Base-by-base conservation (phyloP, 2,329 filamentous ascomycete species). In the Dendrostoma leiphaemia region DNA sequence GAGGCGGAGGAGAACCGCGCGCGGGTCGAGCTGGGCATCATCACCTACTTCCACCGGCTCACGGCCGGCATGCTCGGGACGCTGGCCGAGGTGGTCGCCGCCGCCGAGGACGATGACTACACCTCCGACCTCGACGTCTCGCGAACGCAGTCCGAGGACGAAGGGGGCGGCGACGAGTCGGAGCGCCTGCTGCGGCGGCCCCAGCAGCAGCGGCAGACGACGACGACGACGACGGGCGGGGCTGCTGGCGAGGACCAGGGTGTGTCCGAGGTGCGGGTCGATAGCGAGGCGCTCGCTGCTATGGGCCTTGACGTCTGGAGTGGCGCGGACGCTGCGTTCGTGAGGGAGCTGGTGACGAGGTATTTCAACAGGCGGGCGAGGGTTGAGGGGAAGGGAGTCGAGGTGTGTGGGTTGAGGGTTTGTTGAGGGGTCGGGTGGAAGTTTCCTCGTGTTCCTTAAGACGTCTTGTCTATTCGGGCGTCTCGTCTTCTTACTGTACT, bases 251-350 rank as follows among this genome's bases (percentile, higher is more conserved):
- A n/a, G n/a, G n/a, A n/a, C n/a, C n/a, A n/a, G n/a, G n/a, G n/a
- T n/a, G n/a, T n/a, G n/a, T n/a, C 65, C 2, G 69, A 67, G 45
- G 70, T 89, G 46, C 74, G 77, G 12, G 73, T 93, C 21, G 80
- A 80, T 58, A 83, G 81, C 60, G 84, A 85, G 24, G 83, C 88
- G 51, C 67, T 93, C 47, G 79, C 83, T 55, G 75, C 78, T 43
- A 88, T 93, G 84, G 90, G 90, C 0, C 77, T 94, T 19, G 90
- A 94, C 62, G 77, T 85, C 1, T 94, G 89, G 89, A 91, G 87
- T 65, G 75, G 79, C 29, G 75, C 75, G 15, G 90, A 93, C 65
- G 82, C 81, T n/a, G 74, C 74, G 3, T 93, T 92, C 64, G 79
- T 90, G 15, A 74, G 74, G 58, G 84, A 85, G 51, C 73, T 89